Percentiles rank a stretch among this genome's conserved stretches.
phyloP scores from a whole-genome alignment of 768 basidiomycete genomes.

The Lentinula aciculospora region DNA sequence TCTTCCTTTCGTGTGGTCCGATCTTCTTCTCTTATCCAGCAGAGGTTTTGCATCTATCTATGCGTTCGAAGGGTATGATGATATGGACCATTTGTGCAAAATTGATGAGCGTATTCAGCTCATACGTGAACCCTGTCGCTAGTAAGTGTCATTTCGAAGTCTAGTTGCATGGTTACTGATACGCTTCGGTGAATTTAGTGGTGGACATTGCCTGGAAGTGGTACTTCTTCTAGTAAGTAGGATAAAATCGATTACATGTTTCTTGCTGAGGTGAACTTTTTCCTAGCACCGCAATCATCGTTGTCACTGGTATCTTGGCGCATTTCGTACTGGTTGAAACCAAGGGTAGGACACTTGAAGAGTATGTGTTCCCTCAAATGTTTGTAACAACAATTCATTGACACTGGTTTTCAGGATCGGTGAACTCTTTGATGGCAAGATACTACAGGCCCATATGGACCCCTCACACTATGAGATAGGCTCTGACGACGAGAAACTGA shows the following conservation, averaged over 20 bases:
- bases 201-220: constrained; percentile 8
- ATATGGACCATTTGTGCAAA: constrained; percentile 1
- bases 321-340: constrained; percentile 6
- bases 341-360: constrained; percentile 6
- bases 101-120: constrained; percentile 3
- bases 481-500: not conserved
- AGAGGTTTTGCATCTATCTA: constrained; percentile 5
- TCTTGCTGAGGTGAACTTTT: too few species aligned
- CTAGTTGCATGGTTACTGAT: not conserved
- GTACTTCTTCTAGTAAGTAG: constrained; percentile 6
- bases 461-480: not conserved
- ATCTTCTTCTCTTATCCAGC: constrained; percentile 9
- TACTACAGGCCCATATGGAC: not conserved
- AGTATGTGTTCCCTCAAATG: not conserved
- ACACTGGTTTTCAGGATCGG: not conserved
- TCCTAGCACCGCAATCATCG: constrained; percentile 6
- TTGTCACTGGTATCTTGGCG: not conserved
- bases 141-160: not conserved
- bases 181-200: not conserved
- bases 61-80: constrained; percentile 7
- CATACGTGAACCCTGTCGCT: constrained; percentile 8
- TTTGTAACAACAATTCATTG: too few species aligned
- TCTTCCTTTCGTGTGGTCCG: constrained; percentile 8
- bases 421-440: constrained; percentile 3
- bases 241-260: not conserved